Base-by-base conservation (phyloP, 73 alveolate genomes). In the Stentor roeselii region DNA sequence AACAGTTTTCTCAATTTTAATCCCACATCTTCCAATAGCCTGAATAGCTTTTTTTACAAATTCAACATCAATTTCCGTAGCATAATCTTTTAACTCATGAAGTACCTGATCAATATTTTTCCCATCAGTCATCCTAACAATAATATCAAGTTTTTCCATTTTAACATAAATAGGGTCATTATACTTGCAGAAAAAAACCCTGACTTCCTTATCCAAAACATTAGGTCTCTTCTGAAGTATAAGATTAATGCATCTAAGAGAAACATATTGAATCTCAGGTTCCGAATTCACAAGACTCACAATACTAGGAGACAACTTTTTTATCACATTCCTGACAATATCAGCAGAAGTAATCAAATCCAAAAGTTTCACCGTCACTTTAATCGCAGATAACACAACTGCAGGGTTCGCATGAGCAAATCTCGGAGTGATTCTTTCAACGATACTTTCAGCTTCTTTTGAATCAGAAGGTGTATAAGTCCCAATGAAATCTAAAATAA, bases 151-250 rank as follows among this genome's bases (percentile, higher is more conserved):
- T 93, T 98, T 97, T 90, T 97, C 99, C 82, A 97, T 37, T 90
- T 97, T 95, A 75, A 94, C 98, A 83, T 97, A 98, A 83, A 96
- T 95, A 14, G 99, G 99, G 87, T 98, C 99, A 84, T 98, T 98
- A 91, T 89, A 97, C 83, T 97, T 97, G 92, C 99, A 98, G 95
- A 96, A 98, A 95, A 98, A 98, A 86, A 96, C 96, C 92, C 96
- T 97, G 67, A 76, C 97, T 77, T 97, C 99, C 90, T 94, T 92
- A 78, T 97, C 99, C 59, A 98, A 93, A n/a, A 98, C 93, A 39
- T 90, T 95, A 0, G 99, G 99, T 82, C 98, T 87, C 96, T 95
- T 96, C 89, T 98, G 96, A 34, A 97, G 92, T 38, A 98, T 97
- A 82, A 98, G 90, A 90, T 97, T 98, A 86, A 97, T 96, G 92